A percentile compares a stretch with the other conserved stretches of the same genome.
phyloP scores from a whole-genome alignment of 2,329 filamentous ascomycete genomes.

The Ophiostoma pallidulum region DNA sequence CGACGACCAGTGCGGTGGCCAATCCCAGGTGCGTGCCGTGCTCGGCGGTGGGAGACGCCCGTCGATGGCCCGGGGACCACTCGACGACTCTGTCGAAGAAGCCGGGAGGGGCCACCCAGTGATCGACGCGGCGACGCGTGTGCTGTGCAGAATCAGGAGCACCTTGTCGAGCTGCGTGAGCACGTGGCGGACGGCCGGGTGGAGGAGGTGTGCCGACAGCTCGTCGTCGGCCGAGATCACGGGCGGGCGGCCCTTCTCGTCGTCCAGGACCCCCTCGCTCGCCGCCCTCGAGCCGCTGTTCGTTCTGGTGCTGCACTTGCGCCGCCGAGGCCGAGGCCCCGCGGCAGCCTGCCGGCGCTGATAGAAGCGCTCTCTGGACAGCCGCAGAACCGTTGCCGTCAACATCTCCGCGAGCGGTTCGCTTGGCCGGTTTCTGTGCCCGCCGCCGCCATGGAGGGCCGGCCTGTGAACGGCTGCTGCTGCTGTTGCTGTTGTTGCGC shows the following conservation, averaged over 20 bases:
- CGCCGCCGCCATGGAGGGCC: too few species aligned
- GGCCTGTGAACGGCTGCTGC: too few species aligned
- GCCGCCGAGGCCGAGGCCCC: too few species aligned
- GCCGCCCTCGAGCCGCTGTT: not conserved
- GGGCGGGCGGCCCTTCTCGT: constrained; percentile 21
- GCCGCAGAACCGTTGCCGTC: constrained; percentile 53
- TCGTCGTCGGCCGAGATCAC: constrained; percentile 63
- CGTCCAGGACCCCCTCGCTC: too few species aligned
- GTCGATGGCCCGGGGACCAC: not conserved
- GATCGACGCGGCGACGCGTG: constrained; percentile 37
- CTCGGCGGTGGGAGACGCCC: not conserved
- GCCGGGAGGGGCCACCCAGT: not conserved
- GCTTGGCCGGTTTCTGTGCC: constrained; percentile 21
- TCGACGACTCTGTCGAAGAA: too few species aligned
- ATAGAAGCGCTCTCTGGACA: constrained; percentile 57
- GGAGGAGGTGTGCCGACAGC: constrained; percentile 51
- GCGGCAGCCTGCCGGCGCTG: not conserved
- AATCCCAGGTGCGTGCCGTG: not conserved
- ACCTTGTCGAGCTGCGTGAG: constrained; percentile 60
- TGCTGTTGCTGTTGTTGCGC: too few species aligned
- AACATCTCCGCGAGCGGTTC: constrained; percentile 56
- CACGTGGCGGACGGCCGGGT: constrained; percentile 60
- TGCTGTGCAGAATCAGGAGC: constrained; percentile 60
- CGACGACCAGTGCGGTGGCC: not conserved
- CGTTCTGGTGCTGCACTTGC: not conserved